These are phyloP conservation scores for Geotrichum macrosporum DNA, from an alignment of 1,139 yeast genomes.

Conservation along the genomic window DNA sequence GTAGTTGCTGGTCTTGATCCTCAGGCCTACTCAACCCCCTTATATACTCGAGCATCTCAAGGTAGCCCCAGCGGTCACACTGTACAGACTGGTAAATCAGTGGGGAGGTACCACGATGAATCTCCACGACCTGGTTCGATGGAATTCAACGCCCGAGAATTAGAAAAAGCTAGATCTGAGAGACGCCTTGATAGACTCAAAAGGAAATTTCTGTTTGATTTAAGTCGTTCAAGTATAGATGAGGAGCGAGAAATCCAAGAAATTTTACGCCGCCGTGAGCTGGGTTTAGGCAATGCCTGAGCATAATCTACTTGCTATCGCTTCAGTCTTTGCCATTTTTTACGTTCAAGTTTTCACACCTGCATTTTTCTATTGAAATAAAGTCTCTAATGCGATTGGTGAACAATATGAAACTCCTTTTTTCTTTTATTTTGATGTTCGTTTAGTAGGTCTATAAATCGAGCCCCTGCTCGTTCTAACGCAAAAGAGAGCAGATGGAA, in stretches of 20 bases:
- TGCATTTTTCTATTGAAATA: too few species aligned
- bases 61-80: background rate
- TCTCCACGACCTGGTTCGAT: background rate
- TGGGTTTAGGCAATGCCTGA: constrained; percentile 25
- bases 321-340: too few species aligned
- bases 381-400: too few species aligned
- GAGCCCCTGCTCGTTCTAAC: too few species aligned
- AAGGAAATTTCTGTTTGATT: constrained; percentile 29
- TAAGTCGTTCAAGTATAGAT: constrained; percentile 29
- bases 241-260: constrained; percentile 40
- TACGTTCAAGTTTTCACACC: background rate
- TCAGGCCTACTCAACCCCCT: background rate
- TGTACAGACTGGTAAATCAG: background rate
- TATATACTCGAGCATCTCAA: background rate
- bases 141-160: background rate
- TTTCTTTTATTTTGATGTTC: too few species aligned
- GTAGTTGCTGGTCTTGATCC: constrained; percentile 7
- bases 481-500: too few species aligned
- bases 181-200: constrained; percentile 36
- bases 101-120: background rate
- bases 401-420: too few species aligned
- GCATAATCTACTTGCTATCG: too few species aligned
- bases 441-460: too few species aligned
- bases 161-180: constrained; percentile 51
- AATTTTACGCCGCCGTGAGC: constrained; percentile 37